Evolutionary conservation across 306 rosid genomes (phyloP), one percentile per base, ranked within the genome.

Genomic region (Rubus idaeus): DNA sequence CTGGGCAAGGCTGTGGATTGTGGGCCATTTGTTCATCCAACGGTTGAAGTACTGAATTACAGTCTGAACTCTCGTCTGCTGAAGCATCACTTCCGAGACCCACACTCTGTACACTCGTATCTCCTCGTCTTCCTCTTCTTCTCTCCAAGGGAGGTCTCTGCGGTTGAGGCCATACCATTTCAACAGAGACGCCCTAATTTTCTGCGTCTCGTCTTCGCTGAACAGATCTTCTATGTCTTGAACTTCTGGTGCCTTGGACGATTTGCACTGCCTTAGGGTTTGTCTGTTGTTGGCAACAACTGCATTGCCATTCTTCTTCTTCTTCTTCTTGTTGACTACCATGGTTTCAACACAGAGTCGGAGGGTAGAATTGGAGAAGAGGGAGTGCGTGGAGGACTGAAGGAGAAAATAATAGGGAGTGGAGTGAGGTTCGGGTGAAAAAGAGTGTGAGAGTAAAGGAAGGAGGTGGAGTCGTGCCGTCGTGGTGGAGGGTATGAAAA

Each of bases 81-180:
- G 98, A 16, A 91, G 87, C 98, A 94, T 94, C 47, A 94, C 76
- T 78, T 94, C 95, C 2, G 97, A 94, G 37, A 94, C 96, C 98
- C 98, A 94, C 52, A 94, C 95, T 8, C 87, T 90, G 81, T 94
- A 91, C 41, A 89, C 96, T 70, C 94, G 79, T 41, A 35, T 85
- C 82, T 88, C 82, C 5, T 79, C 78, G 23, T 84, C 77, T 0
- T 68, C 79, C 72, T 71, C 81, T 10, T 79, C 76, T 45, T 80
- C 69, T 62, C 93, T 85, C 98, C 98, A 94, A 8, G 98, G 98
- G 3, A 94, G 97, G 56, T 91, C 94, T 83, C 97, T 83, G 6
- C 77, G 86, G 75, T 89, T 89, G 44, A 61, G 82, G 77, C 84
- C 89, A 79, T 94, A 94, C 98, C 98, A 94, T 3, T 81, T 86